These are phyloP conservation scores for Aspergillus coremiiformis DNA, from an alignment of 495 filamentous ascomycete genomes.

Conservation along the genomic window DNA sequence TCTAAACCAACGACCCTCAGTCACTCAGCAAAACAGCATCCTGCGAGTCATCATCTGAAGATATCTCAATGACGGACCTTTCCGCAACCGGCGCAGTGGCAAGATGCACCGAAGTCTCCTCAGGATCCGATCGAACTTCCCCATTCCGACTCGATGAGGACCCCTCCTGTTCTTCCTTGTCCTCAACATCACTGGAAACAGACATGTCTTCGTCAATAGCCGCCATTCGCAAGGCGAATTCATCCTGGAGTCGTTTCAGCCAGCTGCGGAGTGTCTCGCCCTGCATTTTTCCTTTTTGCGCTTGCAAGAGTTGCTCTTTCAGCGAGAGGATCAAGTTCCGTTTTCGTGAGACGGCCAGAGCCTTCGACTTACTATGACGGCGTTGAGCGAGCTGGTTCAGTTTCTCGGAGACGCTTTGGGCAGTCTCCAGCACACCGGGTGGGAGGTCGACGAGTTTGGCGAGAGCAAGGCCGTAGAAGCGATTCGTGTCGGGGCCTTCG, in stretches of 20 bases:
- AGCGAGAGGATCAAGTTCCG: constrained; percentile 69
- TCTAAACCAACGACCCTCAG: background rate
- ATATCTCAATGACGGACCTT: background rate
- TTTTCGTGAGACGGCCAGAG: constrained; percentile 49
- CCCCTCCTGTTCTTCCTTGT: background rate
- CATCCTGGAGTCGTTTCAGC: constrained; percentile 62
- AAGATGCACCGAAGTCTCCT: background rate
- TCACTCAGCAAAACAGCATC: background rate
- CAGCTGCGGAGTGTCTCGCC: constrained; percentile 54
- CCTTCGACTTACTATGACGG: constrained; percentile 49
- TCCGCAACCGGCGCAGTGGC: background rate
- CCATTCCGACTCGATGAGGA: background rate
- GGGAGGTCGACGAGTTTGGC: constrained; percentile 72
- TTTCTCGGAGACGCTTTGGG: constrained; percentile 53
- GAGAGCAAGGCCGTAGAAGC: constrained; percentile 71
- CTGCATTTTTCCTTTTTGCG: constrained; percentile 60
- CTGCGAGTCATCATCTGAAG: background rate
- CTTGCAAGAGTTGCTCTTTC: constrained; percentile 67
- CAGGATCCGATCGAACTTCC: background rate
- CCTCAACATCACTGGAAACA: background rate
- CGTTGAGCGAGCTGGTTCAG: constrained; percentile 48
- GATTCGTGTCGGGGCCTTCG: constrained; percentile 59
- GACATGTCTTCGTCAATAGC: constrained; percentile 34
- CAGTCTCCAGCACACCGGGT: constrained; percentile 54
- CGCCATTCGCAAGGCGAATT: constrained; percentile 69